Base-by-base conservation (phyloP, 176 grass and related monocot genomes). In the Tillandsia fasciculata region DNA sequence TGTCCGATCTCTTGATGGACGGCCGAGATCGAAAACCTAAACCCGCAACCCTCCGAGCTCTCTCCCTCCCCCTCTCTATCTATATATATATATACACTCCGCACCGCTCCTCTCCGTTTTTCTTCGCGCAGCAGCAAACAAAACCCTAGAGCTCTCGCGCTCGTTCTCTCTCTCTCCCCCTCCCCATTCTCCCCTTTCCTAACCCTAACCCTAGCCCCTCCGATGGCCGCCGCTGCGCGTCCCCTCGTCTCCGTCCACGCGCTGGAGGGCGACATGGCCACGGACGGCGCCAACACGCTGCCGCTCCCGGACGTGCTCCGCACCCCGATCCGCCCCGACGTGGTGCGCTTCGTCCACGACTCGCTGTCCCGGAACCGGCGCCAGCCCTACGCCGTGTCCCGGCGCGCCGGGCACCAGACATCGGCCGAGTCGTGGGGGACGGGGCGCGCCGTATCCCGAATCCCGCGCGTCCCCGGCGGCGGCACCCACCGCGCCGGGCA, bases 401-500 rank as follows among this genome's bases (percentile, higher is more conserved):
- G 75, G 67, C 84, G 82, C 68, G 93, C 93, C 11, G 94, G 94
- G 0, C 94, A 97, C 79, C 94, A 97, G 89, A 97, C 89, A 2
- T 97, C 94, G 7, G 89, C 94, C 0, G 84, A 92, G 72, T 97
- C 94, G 0, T 97, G 89, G 86, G 86, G 94, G 0, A 97, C 89
- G 0, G 94, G 94, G 0, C 94, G 94, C 17, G 89, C 94, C 0
- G 94, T 92, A 12, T 97, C 89, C 0, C 89, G 94, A 83, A 92
- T 97, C 53, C 89, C 94, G 0, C 94, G 94, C 22, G 89, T 97
- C 8, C 89, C 82, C 3, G n/a, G n/a, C n/a, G n/a, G n/a, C n/a
- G n/a, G n/a, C n/a, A n/a, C n/a, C n/a, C n/a, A n/a, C n/a, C n/a
- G n/a, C n/a, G n/a, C n/a, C n/a, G n/a, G n/a, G n/a, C n/a, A n/a